Evolutionary conservation across 2,329 filamentous ascomycete genomes (phyloP).

Genomic region (Chaetomiaceae sp.): DNA sequence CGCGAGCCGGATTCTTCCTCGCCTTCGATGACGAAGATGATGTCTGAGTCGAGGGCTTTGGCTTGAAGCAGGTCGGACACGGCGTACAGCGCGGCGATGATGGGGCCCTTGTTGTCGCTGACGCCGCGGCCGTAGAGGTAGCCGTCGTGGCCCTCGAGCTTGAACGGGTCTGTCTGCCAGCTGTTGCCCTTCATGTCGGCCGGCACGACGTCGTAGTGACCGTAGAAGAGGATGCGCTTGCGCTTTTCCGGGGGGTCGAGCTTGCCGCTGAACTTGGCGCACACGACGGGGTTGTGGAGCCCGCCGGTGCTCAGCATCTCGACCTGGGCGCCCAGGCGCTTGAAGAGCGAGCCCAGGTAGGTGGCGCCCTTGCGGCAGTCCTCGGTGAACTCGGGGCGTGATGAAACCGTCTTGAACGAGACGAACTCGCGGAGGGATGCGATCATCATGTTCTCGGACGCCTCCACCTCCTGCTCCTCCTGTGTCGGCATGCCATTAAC

Average conservation of each 20-base stretch:
- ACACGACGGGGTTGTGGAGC: conserved; percentile 82
- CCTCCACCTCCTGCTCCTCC: conserved; percentile 35
- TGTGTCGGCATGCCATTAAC: conserved; percentile 47
- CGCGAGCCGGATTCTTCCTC: conserved; percentile 94
- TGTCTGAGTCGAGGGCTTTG: conserved; percentile 79
- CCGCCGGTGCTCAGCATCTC: conserved; percentile 81
- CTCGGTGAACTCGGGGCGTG: conserved; percentile 76
- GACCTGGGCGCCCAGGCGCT: conserved; percentile 82
- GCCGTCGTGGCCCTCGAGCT: conserved; percentile 82
- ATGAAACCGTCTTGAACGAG: conserved; percentile 87
- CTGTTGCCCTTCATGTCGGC: conserved; percentile 78
- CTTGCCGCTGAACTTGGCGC: conserved; percentile 80
- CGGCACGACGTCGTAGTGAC: conserved; percentile 94
- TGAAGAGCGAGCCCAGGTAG: conserved; percentile 85
- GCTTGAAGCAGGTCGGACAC: conserved; percentile 83
- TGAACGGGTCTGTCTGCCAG: conserved; percentile 85
- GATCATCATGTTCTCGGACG: conserved; percentile 54
- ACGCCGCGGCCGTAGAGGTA: conserved; percentile 95
- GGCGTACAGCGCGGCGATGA: conserved; percentile 89
- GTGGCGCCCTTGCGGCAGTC: conserved; percentile 92
- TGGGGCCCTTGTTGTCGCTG: conserved; percentile 95
- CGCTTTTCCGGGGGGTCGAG: conserved; percentile 59
- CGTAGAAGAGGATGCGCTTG: conserved; percentile 92
- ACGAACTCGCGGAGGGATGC: conserved; percentile 81
- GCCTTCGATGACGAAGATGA: conserved; percentile 92